Percentiles rank a stretch among this genome's conserved stretches.
Evolutionary conservation across 768 basidiomycete species (phyloP).

Genomic region (Tylopilus intermedius): DNA sequence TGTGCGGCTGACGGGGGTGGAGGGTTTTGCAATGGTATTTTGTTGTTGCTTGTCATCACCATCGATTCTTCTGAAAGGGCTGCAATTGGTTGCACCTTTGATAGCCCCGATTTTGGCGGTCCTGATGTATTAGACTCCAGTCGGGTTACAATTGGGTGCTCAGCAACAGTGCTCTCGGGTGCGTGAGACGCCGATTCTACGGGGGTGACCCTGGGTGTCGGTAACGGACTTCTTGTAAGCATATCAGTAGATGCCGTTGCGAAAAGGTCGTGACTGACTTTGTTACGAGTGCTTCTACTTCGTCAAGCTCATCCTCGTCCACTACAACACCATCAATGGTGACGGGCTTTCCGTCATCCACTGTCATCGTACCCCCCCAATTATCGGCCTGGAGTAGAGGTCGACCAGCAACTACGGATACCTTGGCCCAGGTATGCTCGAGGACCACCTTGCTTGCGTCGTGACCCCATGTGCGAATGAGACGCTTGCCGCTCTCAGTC

Average conservation of each 20-base stretch:
- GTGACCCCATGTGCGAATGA: constrained; percentile 55
- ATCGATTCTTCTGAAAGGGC: constrained; percentile 4
- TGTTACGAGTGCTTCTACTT: constrained; percentile 33
- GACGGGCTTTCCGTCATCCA: constrained; percentile 32
- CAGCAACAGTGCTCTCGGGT: constrained; percentile 1
- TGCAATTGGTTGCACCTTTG: background rate
- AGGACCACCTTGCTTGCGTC: constrained; percentile 48
- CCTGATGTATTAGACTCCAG: background rate
- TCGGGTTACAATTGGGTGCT: background rate
- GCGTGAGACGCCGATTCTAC: constrained; percentile 27
- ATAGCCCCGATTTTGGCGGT: background rate
- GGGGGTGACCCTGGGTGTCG: constrained; percentile 59
- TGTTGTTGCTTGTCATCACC: background rate
- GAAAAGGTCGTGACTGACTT: constrained; percentile 39
- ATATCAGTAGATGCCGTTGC: constrained; percentile 14
- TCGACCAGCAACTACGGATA: constrained; percentile 39
- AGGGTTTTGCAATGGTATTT: constrained; percentile 1
- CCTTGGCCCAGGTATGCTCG: constrained; percentile 48
- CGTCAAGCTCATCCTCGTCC: constrained; percentile 35
- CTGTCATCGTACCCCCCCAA: constrained; percentile 44
- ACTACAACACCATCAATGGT: constrained; percentile 31
- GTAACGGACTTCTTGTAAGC: constrained; percentile 50
- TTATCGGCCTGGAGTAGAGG: constrained; percentile 44
- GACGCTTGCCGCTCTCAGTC: constrained; percentile 47
- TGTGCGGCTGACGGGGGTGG: constrained; percentile 8